These are phyloP conservation scores for Garcileccinum viscosum DNA, from an alignment of 1,284 basidiomycete species.

Conservation along the genomic window DNA sequence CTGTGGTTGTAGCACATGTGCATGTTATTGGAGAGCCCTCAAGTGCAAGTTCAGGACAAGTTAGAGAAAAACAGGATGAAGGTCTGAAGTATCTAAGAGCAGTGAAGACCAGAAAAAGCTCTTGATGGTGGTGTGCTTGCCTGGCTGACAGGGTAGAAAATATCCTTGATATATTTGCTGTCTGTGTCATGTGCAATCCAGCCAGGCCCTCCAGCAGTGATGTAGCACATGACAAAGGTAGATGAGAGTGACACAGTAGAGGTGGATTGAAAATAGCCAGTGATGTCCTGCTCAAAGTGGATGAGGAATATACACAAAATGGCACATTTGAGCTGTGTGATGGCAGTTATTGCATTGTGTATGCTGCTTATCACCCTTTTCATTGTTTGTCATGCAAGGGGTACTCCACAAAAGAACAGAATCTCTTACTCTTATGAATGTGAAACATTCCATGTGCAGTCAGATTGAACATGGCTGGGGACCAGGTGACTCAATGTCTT, in stretches of 20 bases:
- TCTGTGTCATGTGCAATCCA: conserved; percentile 72
- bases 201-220: conserved; percentile 62
- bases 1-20: conserved; percentile 64
- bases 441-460: too few relatives aligned
- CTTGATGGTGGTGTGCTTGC: conserved; percentile 76
- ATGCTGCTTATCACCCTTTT: conserved; percentile 52
- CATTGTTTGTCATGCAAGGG: conserved; percentile 62
- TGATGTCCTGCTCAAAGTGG: conserved; percentile 73
- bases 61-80: neutral
- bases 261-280: conserved; percentile 70
- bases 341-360: conserved; percentile 57
- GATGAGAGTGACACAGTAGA: conserved; percentile 65
- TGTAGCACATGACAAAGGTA: conserved; percentile 71
- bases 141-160: conserved; percentile 74
- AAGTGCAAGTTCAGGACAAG: neutral
- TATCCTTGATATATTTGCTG: conserved; percentile 72
- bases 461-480: too few relatives aligned
- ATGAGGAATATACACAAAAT: conserved; percentile 68
- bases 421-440: too few relatives aligned
- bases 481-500: too few relatives aligned
- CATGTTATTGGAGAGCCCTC: conserved; percentile 71
- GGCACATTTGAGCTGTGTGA: conserved; percentile 65
- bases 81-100: conserved; percentile 72
- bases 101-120: conserved; percentile 76
- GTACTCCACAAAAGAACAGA: conserved; percentile 72